Percentiles rank a stretch among this genome's conserved stretches.
phyloP scores from a whole-genome alignment of 495 filamentous ascomycete species.

The Penicillium simplicissimum region DNA sequence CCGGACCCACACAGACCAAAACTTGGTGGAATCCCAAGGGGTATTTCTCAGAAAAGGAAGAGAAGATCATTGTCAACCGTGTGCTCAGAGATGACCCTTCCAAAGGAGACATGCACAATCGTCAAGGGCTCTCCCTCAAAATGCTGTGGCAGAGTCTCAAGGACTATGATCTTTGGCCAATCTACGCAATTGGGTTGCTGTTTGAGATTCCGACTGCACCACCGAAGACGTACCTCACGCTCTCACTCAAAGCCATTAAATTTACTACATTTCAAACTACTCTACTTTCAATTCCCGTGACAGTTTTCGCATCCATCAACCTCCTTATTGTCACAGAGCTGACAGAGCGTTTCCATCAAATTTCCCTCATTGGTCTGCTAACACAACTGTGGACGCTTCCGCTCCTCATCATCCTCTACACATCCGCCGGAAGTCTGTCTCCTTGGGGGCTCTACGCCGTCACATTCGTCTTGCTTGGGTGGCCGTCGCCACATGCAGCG shows the following conservation, averaged over 20 bases:
- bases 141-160: slow-evolving; percentile 54
- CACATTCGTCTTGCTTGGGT: slow-evolving; percentile 56
- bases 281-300: slow-evolving; percentile 51
- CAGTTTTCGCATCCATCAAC: slow-evolving; percentile 48
- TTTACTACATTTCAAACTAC: slow-evolving; percentile 12
- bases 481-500: slow-evolving; percentile 42
- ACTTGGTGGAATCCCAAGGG: slow-evolving; percentile 65
- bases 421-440: slow-evolving; percentile 37
- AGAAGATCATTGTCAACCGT: slow-evolving; percentile 70
- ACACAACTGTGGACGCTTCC: slow-evolving; percentile 31
- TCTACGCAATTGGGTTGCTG: slow-evolving; percentile 59
- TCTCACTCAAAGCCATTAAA: slow-evolving; percentile 8
- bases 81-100: slow-evolving; percentile 69
- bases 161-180: slow-evolving; percentile 68
- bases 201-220: slow-evolving; percentile 52
- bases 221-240: slow-evolving; percentile 26
- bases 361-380: slow-evolving; percentile 44
- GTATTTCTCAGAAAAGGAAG: slow-evolving; percentile 65
- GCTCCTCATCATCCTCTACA: slow-evolving; percentile 44
- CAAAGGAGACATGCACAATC: slow-evolving; percentile 59
- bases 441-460: slow-evolving; percentile 59
- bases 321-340: slow-evolving; percentile 46
- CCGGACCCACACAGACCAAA: slow-evolving; percentile 53
- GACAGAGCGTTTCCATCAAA: slow-evolving; percentile 49
- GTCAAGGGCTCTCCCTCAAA: slow-evolving; percentile 56